Base-by-base conservation (phyloP, 371 early-diverging fungal genomes). In the Lichtheimia corymbifera region DNA sequence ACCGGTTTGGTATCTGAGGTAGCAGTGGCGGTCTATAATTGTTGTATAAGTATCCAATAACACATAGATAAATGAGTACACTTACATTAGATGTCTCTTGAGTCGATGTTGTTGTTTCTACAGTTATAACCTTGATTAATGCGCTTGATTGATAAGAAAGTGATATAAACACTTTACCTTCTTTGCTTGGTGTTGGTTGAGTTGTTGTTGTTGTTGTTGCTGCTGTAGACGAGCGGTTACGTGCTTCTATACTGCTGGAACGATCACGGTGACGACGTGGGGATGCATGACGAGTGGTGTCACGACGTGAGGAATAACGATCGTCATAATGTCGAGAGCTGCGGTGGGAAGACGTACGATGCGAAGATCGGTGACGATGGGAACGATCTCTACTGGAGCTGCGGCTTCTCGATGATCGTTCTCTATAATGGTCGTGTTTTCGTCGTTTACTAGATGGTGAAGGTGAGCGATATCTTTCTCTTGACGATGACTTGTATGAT, bases 381-480 rank as follows among this genome's bases (percentile, higher is more conserved):
- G 66, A 56, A 18, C 71, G 72, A 61, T 73, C 73, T 53, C 66
- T 66, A 54, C 73, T 72, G 22, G 35, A 14, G 51, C 73, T 72
- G 42, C 43, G 52, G 22, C 44, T 74, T 63, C 77, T 59, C 35
- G 61, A 53, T 42, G 64, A 58, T 50, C 68, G 69, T 54, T 71
- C 56, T 58, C 66, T 66, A 30, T 72, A 67, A 44, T 72, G 61
- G 22, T 64, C 27, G 43, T 58, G 60, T 57, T 70, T 69, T 63
- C 72, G 66, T 59, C 68, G 53, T 50, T 75, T 75, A 30, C 63
- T 55, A 5, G 63, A 62, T 43, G 79, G 79, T 20, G 79, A 79
- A 53, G 76, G 76, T n/a, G 73, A 73, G 44, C 79, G 67, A 50
- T 71, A 67, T 62, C 74, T 67, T 53, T 72, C 69, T 57, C 67